A percentile compares a stretch with the other conserved stretches of the same genome.
phyloP scores from a whole-genome alignment of 129 eudicot genomes.

The Kitagawia praeruptora region DNA sequence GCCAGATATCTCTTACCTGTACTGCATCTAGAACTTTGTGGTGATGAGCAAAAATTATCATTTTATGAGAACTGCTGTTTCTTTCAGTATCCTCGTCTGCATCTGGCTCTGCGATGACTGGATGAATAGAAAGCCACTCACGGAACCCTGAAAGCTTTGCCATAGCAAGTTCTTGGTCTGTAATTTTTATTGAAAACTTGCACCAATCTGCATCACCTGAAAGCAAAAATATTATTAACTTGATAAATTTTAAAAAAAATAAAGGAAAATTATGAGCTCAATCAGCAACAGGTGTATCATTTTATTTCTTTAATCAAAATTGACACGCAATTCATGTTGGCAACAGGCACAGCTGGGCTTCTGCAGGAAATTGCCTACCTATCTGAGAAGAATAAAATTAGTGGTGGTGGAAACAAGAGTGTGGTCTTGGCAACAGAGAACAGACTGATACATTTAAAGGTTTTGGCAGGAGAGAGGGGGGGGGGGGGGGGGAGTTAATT shows the following conservation, averaged over 20 bases:
- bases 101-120: slow-evolving; percentile 50
- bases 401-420: background rate
- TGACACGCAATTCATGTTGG: background rate
- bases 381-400: background rate
- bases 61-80: slow-evolving; percentile 64
- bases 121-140: slow-evolving; percentile 95
- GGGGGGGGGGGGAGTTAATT: background rate
- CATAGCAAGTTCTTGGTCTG: slow-evolving; percentile 58
- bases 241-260: no score
- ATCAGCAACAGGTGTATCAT: background rate
- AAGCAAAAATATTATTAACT: slow-evolving; percentile 11
- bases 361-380: background rate
- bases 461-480: background rate
- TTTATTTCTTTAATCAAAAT: background rate
- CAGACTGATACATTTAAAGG: background rate
- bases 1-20: slow-evolving; percentile 48
- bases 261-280: no score
- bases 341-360: background rate
- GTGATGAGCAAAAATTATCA: slow-evolving; percentile 93
- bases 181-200: slow-evolving; percentile 27
- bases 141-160: slow-evolving; percentile 76
- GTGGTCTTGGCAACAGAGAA: background rate
- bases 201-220: slow-evolving; percentile 26
- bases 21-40: slow-evolving; percentile 78
- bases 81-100: slow-evolving; percentile 32